phyloP scores from a whole-genome alignment of 768 basidiomycete species.

The Hysterangium stoloniferum region DNA sequence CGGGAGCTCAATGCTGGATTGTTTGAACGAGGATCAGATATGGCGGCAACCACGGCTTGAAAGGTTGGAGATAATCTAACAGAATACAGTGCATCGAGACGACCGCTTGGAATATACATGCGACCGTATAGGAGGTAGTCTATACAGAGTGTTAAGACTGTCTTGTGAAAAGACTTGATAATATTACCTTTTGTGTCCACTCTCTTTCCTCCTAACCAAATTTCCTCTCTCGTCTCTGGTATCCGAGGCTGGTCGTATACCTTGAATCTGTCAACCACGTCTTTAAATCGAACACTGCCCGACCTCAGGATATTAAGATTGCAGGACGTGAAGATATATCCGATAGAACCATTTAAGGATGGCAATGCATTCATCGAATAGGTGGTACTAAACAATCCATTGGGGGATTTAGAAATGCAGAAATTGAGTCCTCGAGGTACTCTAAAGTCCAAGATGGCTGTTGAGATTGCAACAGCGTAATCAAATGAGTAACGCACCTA shows the following conservation, averaged over 20 bases:
- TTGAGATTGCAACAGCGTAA: too few relatives aligned
- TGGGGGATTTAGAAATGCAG: conserved; percentile 82
- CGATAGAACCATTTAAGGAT: conserved; percentile 84
- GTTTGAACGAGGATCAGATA: conserved; percentile 67
- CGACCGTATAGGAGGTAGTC: conserved; percentile 94
- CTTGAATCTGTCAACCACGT: conserved; percentile 84
- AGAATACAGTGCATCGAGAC: conserved; percentile 86
- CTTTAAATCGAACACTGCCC: conserved; percentile 70
- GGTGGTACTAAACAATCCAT: conserved; percentile 79
- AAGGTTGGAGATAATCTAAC: conserved; percentile 70
- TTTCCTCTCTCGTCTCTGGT: conserved; percentile 73
- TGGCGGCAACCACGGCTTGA: conserved; percentile 78
- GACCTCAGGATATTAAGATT: conserved; percentile 66
- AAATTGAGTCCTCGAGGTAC: conserved; percentile 76
- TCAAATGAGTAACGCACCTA: not conserved
- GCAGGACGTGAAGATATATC: conserved; percentile 90
- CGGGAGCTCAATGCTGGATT: conserved; percentile 27
- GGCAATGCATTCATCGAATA: conserved; percentile 93
- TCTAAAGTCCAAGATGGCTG: conserved; percentile 87
- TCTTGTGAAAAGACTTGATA: not conserved
- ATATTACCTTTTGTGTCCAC: conserved; percentile 66
- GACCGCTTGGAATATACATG: conserved; percentile 79
- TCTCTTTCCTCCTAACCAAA: conserved; percentile 73
- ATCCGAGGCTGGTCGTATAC: conserved; percentile 74
- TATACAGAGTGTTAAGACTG: conserved; percentile 27